These are phyloP conservation scores for Calocera cornea DNA, from an alignment of 768 basidiomycete genomes.

Conservation along the genomic window DNA sequence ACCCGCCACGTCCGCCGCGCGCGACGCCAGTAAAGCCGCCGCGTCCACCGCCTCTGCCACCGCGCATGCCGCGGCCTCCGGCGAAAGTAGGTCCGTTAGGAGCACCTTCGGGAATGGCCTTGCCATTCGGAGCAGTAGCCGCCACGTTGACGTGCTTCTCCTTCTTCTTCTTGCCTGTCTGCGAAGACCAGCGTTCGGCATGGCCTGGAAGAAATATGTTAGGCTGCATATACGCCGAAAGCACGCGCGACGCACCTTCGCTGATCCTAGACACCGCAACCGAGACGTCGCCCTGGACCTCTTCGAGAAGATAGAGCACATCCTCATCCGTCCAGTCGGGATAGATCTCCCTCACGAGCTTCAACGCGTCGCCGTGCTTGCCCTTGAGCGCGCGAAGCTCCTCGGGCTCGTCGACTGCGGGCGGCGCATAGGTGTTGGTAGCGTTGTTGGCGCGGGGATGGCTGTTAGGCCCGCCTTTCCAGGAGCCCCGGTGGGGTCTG, in stretches of 20 bases:
- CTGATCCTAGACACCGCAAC: neutral
- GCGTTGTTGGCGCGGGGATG: neutral
- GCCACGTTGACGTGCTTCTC: neutral
- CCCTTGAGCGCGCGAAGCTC: neutral
- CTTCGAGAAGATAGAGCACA: neutral
- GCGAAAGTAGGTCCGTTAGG: slow-evolving; percentile 4
- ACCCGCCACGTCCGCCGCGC: neutral
- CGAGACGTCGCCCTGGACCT: slow-evolving; percentile 3
- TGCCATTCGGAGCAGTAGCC: neutral
- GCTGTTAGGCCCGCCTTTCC: neutral
- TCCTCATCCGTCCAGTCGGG: slow-evolving; percentile 2
- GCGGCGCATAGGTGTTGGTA: neutral
- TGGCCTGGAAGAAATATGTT: too few species aligned
- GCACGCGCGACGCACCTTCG: neutral
- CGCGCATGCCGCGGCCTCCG: neutral
- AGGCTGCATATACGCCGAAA: too few species aligned
- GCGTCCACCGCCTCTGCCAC: slow-evolving; percentile 1
- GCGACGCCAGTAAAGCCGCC: slow-evolving; percentile 2
- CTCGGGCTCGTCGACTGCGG: neutral
- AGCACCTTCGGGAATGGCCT: neutral
- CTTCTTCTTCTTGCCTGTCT: slow-evolving; percentile 2
- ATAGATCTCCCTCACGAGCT: neutral
- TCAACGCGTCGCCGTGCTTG: neutral
- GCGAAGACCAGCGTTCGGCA: slow-evolving; percentile 1
- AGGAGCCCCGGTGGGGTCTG: neutral